Evolutionary conservation across 2,329 filamentous ascomycete species (phyloP), one percentile per base, ranked within the genome.

Genomic region (Aureobasidium vineae): DNA sequence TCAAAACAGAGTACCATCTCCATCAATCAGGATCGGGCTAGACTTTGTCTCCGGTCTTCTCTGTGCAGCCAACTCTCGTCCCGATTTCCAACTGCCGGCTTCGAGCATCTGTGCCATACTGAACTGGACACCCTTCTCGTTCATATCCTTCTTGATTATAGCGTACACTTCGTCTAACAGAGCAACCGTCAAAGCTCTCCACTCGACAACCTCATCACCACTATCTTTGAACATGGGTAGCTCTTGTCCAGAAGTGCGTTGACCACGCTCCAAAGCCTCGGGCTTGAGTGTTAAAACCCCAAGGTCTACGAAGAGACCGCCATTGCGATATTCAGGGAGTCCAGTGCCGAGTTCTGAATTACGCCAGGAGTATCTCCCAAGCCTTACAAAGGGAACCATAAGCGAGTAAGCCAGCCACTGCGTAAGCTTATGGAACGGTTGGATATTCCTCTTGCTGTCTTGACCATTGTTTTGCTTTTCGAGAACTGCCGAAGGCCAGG

Each of bases 41-140:
- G 73, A 75, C n/a, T 66, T 72, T 74, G 0, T 73, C 77, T 72
- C 66, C 0, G 77, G 76, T 11, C 77, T 70, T 36, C 69, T 71
- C 63, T 74, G 68, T 0, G 76, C 77, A 13, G 77, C 77, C 45
- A 78, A 64, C 60, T 78, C 75, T n/a, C 78, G 67, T 71, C 85
- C 79, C 77, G 93, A 92, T 89, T 96, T 97, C 92, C 93, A 97
- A 76, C 90, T 96, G 57, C 93, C 93, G 15, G 92, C 93, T 78
- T 97, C 93, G n/a, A 97, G 81, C 79, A 97, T 86, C 76, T 97
- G 93, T 4, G 91, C 86, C 72, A 97, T 78, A 43, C 81, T 90
- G 75, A 97, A 78, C 69, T 81, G 86, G 6, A 33, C 80, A 16
- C 21, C 60, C 4, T 53, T 38, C 21, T 23, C 56, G 1, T 89